A percentile compares a stretch with the other conserved stretches of the same genome.
Evolutionary conservation across 2,329 filamentous ascomycete species (phyloP).

Genomic region (Graphilbum sp.): DNA sequence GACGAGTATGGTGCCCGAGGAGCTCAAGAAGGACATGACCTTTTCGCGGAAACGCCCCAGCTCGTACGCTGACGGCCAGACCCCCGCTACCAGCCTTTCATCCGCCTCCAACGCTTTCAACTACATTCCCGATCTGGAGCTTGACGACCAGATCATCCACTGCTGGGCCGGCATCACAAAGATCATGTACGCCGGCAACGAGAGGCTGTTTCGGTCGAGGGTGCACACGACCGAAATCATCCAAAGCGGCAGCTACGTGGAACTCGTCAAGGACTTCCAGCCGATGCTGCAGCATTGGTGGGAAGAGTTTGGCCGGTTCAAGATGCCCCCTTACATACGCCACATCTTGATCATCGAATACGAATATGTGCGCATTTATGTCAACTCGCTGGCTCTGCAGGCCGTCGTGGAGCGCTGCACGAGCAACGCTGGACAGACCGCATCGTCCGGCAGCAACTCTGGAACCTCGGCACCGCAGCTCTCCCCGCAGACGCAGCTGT

Average conservation of each 20-base stretch:
- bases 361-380: constrained; percentile 84
- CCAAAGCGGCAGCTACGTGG: constrained; percentile 68
- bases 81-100: constrained; percentile 41
- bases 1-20: constrained; percentile 79
- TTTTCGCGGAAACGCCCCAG: constrained; percentile 31
- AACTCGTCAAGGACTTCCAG: constrained; percentile 64
- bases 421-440: constrained; percentile 43
- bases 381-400: constrained; percentile 87
- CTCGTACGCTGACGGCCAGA: constrained; percentile 35
- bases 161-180: constrained; percentile 92
- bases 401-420: constrained; percentile 89
- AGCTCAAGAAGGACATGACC: constrained; percentile 40
- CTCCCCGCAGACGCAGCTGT: constrained; percentile 48
- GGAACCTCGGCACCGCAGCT: constrained; percentile 19
- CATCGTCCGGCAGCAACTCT: constrained; percentile 17
- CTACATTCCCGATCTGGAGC: constrained; percentile 49
- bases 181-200: constrained; percentile 81
- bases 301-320: constrained; percentile 64
- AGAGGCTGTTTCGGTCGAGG: constrained; percentile 72
- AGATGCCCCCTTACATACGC: constrained; percentile 46
- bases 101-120: constrained; percentile 42
- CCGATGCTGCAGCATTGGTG: constrained; percentile 67
- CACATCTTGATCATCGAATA: constrained; percentile 88
- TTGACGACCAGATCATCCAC: constrained; percentile 57
- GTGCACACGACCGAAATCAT: constrained; percentile 82